A percentile compares a stretch with the other conserved stretches of the same genome.
These are phyloP conservation scores for Kwoniella bestiolae DNA, from an alignment of 768 basidiomycete species.

Conservation along the genomic window DNA sequence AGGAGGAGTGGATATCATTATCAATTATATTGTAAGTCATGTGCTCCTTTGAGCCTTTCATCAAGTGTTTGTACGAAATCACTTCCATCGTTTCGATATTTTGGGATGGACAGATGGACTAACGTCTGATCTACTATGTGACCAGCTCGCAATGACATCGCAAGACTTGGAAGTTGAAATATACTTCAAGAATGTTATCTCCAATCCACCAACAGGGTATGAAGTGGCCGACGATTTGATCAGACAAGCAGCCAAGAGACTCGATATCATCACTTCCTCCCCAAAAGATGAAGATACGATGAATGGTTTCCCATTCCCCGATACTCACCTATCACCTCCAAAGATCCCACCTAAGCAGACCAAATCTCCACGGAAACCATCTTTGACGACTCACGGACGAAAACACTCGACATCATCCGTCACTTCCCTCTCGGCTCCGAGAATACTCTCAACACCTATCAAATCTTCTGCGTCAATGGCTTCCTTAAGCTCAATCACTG, in stretches of 20 bases:
- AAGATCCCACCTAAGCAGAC: not conserved
- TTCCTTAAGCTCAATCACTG: constrained; percentile 14
- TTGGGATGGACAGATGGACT: too few relatives aligned
- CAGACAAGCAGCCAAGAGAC: constrained; percentile 37
- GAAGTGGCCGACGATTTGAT: constrained; percentile 40
- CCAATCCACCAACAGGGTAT: constrained; percentile 26
- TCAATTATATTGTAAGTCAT: constrained; percentile 43
- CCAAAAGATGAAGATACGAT: constrained; percentile 10
- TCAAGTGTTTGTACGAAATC: too few relatives aligned
- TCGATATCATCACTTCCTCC: constrained; percentile 37
- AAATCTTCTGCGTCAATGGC: constrained; percentile 32
- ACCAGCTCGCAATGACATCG: constrained; percentile 39
- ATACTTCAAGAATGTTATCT: constrained; percentile 37
- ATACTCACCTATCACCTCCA: not conserved
- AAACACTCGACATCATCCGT: constrained; percentile 4
- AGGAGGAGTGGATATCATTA: constrained; percentile 35
- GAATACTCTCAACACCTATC: constrained; percentile 26
- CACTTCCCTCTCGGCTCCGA: constrained; percentile 3
- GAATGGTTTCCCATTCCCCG: constrained; percentile 11
- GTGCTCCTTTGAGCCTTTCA: not conserved
- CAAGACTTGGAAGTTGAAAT: constrained; percentile 17
- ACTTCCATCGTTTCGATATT: too few relatives aligned
- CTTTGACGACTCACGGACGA: not conserved
- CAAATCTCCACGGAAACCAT: not conserved
- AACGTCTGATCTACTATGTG: not conserved